Evolutionary conservation across 2,329 filamentous ascomycete genomes (phyloP), one percentile per base, ranked within the genome.

Genomic region (Fusarium continuum): DNA sequence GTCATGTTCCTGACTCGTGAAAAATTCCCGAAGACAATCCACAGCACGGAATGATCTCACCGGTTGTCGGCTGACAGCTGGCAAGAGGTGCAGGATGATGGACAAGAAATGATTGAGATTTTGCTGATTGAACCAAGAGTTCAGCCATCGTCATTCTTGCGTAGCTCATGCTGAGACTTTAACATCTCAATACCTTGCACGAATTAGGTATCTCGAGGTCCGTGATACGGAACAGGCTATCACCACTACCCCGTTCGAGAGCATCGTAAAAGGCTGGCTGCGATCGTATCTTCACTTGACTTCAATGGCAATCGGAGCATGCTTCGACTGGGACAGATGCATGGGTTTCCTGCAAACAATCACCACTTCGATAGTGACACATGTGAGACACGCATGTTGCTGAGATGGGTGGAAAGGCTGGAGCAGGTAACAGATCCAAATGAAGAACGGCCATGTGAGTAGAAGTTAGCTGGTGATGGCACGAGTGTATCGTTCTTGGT

Each of bases 1-100:
- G 52, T 39, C 55, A 59, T 58, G 44, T 58, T 39, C 55, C 53
- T 51, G 38, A 35, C 29, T 20, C n/a, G n/a, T 8, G 11, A 22
- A 19, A 29, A 23, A 50, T n/a, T 26, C 20, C 17, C 16, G 25
- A 38, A 39, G 6, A 32, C 14, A n/a, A n/a, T n/a, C n/a, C 19
- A 19, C 16, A 26, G 23, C 16, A 22, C 17, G 20, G 22, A 32
- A 29, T 14, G 10, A 6, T 29, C n/a, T 11, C 34, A 36, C 19
- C 10, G 20, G 34, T n/a, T 22, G 34, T 14, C 20, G 10, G 34
- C 14, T 6, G 34, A 22, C 17, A 17, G 17, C 34, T 13, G 19
- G 7, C n/a, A 6, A 39, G 13, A 31, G 28, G 20, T 19, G 22
- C 10, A 36, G 8, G 19, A 17, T n/a, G 22, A 22, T 26, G 10